Evolutionary conservation across 345 rosid species (phyloP), one percentile per base, ranked within the genome.

Genomic region (Anacardium occidentale): DNA sequence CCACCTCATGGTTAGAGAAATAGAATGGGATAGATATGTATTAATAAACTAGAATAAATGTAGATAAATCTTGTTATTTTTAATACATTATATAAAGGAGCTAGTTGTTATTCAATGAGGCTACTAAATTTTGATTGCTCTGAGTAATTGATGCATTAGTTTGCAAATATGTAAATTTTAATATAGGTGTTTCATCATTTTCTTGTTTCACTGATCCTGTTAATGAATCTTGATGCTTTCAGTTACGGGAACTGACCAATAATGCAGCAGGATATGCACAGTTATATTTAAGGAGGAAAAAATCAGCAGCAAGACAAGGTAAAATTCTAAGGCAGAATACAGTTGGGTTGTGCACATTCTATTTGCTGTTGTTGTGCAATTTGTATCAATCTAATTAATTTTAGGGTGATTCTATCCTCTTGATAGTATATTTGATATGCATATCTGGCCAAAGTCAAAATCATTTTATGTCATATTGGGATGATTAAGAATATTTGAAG

Each of bases 291-390:
- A 80, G 78, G 50, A 79, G 84, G 73, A 93, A 88, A 71, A 91
- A 76, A 76, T 91, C 84, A 76, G 89, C 89, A 48, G 85, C 91
- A 64, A 78, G 89, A 82, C 89, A 73, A 70, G 97, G 97, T 88
- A 78, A 78, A 69, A 15, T 48, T 61, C 17, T 44, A 62, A n/a
- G 56, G 12, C 13, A 25, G 21, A 3, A 18, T 62, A 18, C 13
- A 12, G 5, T 40, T 21, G 26, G 45, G 62, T 22, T 64, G 34
- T 66, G 45, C 57, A 26, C 3, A 57, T 48, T 78, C 48, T 29
- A 10, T 58, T 51, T 47, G 45, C 37, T 17, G 25, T 57, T 59
- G 9, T 75, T 44, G 64, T 51, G 24, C 15, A 24, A 32, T 32
- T 13, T 47, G 10, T 20, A 26, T 59, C 17, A 8, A 18, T 34